Evolutionary conservation across 352 stramenopile species (phyloP).

Genomic region (Phytophthora colocasiae): DNA sequence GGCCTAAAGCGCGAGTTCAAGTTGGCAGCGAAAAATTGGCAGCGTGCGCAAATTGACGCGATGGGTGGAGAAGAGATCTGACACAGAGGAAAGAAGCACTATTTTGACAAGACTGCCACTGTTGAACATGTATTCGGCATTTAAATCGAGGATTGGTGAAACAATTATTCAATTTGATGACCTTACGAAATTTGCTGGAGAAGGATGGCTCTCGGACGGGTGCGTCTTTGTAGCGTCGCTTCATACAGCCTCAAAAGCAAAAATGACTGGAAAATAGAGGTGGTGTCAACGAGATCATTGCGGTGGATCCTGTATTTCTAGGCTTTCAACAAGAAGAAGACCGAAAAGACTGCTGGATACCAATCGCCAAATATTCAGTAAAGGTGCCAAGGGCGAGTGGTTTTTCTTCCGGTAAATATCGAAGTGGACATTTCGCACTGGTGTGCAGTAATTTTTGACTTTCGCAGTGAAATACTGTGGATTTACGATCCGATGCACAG

Average conservation of each 20-base stretch:
- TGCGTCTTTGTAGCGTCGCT: no score
- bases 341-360: no score
- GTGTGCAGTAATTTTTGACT: constrained; percentile 7
- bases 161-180: constrained; percentile 14
- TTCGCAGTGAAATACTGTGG: neutral
- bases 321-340: no score
- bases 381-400: neutral
- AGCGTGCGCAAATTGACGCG: no score
- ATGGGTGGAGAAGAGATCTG: no score
- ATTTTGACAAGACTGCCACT: neutral
- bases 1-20: neutral
- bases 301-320: no score
- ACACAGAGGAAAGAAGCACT: neutral
- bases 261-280: no score
- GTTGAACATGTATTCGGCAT: constrained; percentile 11
- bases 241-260: no score
- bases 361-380: no score
- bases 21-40: neutral
- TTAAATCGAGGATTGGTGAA: constrained; percentile 8
- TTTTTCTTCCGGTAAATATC: constrained; percentile 7
- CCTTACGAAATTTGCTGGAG: constrained; percentile 2
- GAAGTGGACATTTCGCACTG: neutral
- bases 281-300: no score
- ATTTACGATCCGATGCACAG: constrained; percentile 7
- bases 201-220: no score